Evolutionary conservation across 176 grass and related monocot species (phyloP), one percentile per base, ranked within the genome.

Genomic region (Paspalum notatum): DNA sequence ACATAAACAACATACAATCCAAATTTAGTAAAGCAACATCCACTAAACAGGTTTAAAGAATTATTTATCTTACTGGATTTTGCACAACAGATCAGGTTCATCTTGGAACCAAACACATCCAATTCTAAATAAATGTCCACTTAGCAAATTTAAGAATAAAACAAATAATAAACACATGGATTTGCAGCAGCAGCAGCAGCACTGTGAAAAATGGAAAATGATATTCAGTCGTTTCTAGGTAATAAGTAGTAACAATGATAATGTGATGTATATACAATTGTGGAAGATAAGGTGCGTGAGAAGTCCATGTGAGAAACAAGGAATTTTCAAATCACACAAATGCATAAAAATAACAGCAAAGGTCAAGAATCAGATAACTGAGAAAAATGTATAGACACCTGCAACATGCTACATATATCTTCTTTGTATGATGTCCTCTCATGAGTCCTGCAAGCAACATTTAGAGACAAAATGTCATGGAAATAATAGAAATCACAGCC

Each of bases 401-500:
- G 80, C 58, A 78, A 70, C 68, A 84, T 75, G 44, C 49, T 66
- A 77, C 70, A 39, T 68, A 87, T 84, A 69, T 86, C 80, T 68
- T 87, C 73, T 72, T 43, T 60, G 41, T 20, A 40, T 16, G 18
- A 1, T 74, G 44, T 38, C 84, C 72, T 77, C 52, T 63, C 74
- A 39, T 85, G 71, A 70, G 68, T 82, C 76, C 91, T 93, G 59
- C 15, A 69, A 85, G 42, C 32, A 80, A 60, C 5, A n/a, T 81
- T 68, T 75, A 47, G n/a, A 49, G 59, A 44, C 32, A 61, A n/a
- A 70, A 22, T 37, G 12, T 84, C 21, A 57, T 57, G 42, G 47
- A 66, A 56, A 59, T 53, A 22, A 27, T 4, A 47, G 15, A 48
- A 86, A 66, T 15, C 55, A 52, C 57, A 72, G 42, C 26, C 57